A percentile compares a stretch with the other conserved stretches of the same genome.
Conservation (phyloP, 495 filamentous ascomycete species). For the Filosporella fistucella region DNA sequence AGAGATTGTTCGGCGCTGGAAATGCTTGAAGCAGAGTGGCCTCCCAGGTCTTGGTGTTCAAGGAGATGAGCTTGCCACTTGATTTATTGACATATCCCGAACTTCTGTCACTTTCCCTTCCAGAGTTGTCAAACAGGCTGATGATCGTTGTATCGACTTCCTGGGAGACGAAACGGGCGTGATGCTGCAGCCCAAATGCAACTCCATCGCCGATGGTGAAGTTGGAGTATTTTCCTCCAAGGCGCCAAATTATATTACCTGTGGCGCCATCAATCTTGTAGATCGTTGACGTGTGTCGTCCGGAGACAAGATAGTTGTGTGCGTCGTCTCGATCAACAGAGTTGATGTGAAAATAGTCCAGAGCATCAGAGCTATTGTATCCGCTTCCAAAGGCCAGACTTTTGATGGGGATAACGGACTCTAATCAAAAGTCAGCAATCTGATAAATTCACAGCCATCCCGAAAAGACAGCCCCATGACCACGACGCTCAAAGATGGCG, state of each 20-base stretch:
- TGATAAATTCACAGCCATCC: too few relatives aligned
- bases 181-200: slow-evolving; percentile 58
- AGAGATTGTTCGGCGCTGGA: slow-evolving; percentile 37
- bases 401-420: too few relatives aligned
- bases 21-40: slow-evolving; percentile 42
- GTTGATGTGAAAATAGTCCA: slow-evolving; percentile 66
- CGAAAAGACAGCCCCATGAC: too few relatives aligned
- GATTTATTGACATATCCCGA: slow-evolving; percentile 36
- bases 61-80: slow-evolving; percentile 53
- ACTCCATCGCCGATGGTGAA: slow-evolving; percentile 24
- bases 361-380: slow-evolving; percentile 33
- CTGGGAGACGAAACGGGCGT: slow-evolving; percentile 47
- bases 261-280: slow-evolving; percentile 57
- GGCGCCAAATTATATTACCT: slow-evolving; percentile 52
- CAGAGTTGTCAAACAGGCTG: slow-evolving; percentile 53
- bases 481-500: too few relatives aligned
- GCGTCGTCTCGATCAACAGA: slow-evolving; percentile 53
- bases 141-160: slow-evolving; percentile 40
- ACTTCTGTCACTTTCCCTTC: slow-evolving; percentile 33
- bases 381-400: too few relatives aligned
- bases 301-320: slow-evolving; percentile 56
- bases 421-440: too few relatives aligned
- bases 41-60: slow-evolving; percentile 48
- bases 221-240: slow-evolving; percentile 46
- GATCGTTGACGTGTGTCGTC: slow-evolving; percentile 51